Conservation (phyloP, 2,329 filamentous ascomycete species). For the Esteya vermicola region DNA sequence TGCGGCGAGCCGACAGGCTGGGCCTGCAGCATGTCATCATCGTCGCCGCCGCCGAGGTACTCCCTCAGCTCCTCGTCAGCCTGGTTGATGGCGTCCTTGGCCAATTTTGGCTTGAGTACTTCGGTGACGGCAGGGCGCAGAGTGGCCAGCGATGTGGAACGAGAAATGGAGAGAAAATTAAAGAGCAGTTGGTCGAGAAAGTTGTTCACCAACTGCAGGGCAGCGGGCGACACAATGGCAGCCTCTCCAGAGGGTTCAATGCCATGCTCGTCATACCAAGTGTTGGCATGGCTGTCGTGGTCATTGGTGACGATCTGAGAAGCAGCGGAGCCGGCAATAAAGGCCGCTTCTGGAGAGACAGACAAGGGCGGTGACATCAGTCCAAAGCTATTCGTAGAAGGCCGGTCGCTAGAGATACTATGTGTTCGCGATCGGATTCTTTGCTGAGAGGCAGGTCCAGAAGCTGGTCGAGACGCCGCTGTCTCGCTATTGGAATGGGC, state of each 20-base stretch:
- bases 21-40: constrained; percentile 53
- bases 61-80: constrained; percentile 48
- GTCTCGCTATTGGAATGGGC: constrained; percentile 7
- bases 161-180: constrained; percentile 69
- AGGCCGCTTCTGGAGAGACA: constrained; percentile 66
- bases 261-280: constrained; percentile 55
- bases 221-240: constrained; percentile 56
- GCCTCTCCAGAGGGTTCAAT: constrained; percentile 52
- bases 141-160: constrained; percentile 60
- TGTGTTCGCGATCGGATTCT: constrained; percentile 32
- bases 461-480: constrained; percentile 8
- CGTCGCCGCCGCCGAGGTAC: constrained; percentile 66
- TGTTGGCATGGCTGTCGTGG: constrained; percentile 59
- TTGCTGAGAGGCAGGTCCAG: constrained; percentile 14
- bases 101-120: constrained; percentile 78
- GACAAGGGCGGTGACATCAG: constrained; percentile 51
- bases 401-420: constrained; percentile 58
- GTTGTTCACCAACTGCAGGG: constrained; percentile 69
- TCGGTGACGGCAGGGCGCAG: constrained; percentile 74
- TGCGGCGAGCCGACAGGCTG: constrained; percentile 33
- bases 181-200: constrained; percentile 92
- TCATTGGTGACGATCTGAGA: constrained; percentile 86
- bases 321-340: constrained; percentile 77
- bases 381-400: constrained; percentile 44
- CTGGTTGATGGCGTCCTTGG: constrained; percentile 41